Evolutionary conservation across 768 basidiomycete genomes (phyloP), one percentile per base, ranked within the genome.

Genomic region (Nevesoporus exiguus): DNA sequence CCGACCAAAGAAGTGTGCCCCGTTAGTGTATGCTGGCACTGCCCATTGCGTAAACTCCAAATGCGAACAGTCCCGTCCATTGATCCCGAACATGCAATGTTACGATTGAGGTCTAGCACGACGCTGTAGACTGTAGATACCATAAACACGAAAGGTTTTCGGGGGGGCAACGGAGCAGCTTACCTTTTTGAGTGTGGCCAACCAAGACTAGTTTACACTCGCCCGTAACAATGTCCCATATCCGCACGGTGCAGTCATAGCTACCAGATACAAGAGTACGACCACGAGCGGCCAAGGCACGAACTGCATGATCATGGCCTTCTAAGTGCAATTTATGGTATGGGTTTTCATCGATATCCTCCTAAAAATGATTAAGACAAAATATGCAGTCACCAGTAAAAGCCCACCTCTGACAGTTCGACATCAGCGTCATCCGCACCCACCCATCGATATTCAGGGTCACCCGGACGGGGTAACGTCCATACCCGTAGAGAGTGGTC

Each of bases 21-120:
- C 5, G 86, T 85, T 22, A 98, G 77, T 3, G 85, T 84, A 64
- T 91, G 85, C 30, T 85, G 78, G 55, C 87, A 90, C 64, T 85
- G 79, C 0, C 96, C 96, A 2, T 80, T 92, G 47, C 79, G 80
- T 33, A 96, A 76, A 61, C 90, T 88, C 96, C 96, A 99, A 33
- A 99, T 84, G 46, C 92, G 90, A 57, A 98, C 95, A 2, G 93
- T 95, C 43, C 93, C 90, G 70, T 98, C 96, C 95, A 98, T 96
- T 5, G 95, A 98, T 8, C 96, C 96, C 2, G 97, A 98, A 60
- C 92, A 94, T 25, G 93, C 93, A 67, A 94, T 90, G 50, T 92
- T 85, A 19, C 94, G 89, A 44, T 77, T 75, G 37, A 85, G 80
- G 67, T 98, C 96, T 37, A 95, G 81, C 11, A 95, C 93, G 48